Conservation (phyloP, 257 asterid species). For the Rhazya stricta region DNA sequence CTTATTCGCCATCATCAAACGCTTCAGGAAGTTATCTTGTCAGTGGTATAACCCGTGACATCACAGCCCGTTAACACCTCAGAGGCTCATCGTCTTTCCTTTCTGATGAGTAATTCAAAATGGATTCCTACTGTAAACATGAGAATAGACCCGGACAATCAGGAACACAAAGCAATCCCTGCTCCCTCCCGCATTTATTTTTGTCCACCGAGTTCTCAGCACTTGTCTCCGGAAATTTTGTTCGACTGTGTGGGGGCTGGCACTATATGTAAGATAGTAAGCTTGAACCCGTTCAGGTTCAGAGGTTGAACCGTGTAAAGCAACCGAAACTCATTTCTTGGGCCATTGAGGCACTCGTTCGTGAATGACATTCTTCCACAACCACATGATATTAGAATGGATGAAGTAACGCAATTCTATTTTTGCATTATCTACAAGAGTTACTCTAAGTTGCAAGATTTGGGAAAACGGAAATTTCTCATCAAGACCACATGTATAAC, state of each 20-base stretch:
- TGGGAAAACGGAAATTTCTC: background rate
- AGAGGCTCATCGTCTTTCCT: background rate
- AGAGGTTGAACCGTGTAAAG: no score
- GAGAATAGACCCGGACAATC: background rate
- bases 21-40: conserved; percentile 52
- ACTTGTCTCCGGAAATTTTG: no score
- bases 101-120: no score
- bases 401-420: no score
- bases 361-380: no score
- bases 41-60: conserved; percentile 44
- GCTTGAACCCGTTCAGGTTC: no score
- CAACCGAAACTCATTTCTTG: no score
- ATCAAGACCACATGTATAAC: background rate
- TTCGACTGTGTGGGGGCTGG: background rate
- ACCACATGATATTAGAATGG: no score
- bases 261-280: no score
- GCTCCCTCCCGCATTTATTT: background rate
- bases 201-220: background rate
- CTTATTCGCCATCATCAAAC: conserved; percentile 38
- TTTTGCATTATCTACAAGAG: no score
- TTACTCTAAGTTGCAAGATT: no score
- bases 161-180: background rate
- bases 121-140: background rate
- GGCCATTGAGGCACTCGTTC: no score
- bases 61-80: conserved; percentile 51